Percentiles rank a stretch among this genome's conserved stretches.
Conservation (phyloP, 371 early-diverging fungal genomes). For the Mortierella sp. region DNA sequence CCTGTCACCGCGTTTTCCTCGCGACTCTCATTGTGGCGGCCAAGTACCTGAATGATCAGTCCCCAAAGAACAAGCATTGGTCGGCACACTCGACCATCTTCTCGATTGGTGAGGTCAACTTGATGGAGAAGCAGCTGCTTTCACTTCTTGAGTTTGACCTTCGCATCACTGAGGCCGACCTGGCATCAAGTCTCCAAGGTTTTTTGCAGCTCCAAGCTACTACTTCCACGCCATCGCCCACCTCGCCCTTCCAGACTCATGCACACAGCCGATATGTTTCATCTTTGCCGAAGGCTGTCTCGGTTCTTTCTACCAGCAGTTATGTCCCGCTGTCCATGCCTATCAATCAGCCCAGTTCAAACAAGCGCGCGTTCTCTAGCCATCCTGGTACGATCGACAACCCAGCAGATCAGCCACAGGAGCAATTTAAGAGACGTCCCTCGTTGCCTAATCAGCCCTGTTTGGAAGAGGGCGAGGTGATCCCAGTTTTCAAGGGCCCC, state of each 20-base stretch:
- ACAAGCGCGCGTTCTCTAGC: constrained; percentile 33
- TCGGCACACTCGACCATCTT: constrained; percentile 74
- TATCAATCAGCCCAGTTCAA: constrained; percentile 34
- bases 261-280: constrained; percentile 20
- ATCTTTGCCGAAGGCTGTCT: constrained; percentile 5
- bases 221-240: not conserved
- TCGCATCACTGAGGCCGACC: constrained; percentile 54
- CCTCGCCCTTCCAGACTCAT: not conserved
- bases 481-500: constrained; percentile 42
- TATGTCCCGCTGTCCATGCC: constrained; percentile 31
- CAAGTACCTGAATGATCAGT: constrained; percentile 80
- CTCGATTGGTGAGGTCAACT: constrained; percentile 78
- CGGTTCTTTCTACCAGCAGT: constrained; percentile 36
- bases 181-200: constrained; percentile 41
- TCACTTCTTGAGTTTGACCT: constrained; percentile 67
- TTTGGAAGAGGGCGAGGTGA: constrained; percentile 47
- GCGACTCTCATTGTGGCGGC: constrained; percentile 83
- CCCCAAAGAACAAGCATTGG: constrained; percentile 86
- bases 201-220: constrained; percentile 36
- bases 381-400: constrained; percentile 6
- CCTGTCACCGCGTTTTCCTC: constrained; percentile 80
- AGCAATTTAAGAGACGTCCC: constrained; percentile 43
- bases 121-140: constrained; percentile 86
- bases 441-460: constrained; percentile 51
- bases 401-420: constrained; percentile 14